These are phyloP conservation scores for Rhodotorula paludigena DNA, from an alignment of 768 basidiomycete species.

Conservation along the genomic window DNA sequence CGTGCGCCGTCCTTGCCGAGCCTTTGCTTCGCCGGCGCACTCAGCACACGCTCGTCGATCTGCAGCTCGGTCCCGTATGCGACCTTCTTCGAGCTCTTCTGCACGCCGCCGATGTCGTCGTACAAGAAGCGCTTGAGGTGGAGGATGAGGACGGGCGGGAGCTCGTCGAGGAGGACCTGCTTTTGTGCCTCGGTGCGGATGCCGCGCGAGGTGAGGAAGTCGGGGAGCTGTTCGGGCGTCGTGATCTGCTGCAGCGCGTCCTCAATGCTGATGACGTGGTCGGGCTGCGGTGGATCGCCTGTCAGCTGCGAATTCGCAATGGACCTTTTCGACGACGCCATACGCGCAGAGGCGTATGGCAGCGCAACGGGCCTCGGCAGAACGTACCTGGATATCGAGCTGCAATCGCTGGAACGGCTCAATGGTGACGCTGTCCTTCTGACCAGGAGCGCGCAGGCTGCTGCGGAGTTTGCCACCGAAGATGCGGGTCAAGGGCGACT, in stretches of 20 bases:
- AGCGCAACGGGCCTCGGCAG: neutral
- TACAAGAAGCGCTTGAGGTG: slow-evolving; percentile 90
- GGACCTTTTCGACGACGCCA: no score
- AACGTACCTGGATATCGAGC: slow-evolving; percentile 75
- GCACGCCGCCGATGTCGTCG: slow-evolving; percentile 66
- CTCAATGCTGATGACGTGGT: slow-evolving; percentile 68
- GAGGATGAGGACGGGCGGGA: slow-evolving; percentile 77
- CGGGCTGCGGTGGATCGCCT: slow-evolving; percentile 52
- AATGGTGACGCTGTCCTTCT: slow-evolving; percentile 73
- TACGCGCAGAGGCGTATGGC: neutral
- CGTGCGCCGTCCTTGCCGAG: slow-evolving; percentile 48
- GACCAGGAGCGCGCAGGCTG: slow-evolving; percentile 70
- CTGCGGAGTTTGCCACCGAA: slow-evolving; percentile 91
- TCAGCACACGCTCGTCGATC: slow-evolving; percentile 52
- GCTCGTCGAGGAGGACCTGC: slow-evolving; percentile 68
- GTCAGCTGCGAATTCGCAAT: neutral
- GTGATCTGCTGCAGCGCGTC: slow-evolving; percentile 77
- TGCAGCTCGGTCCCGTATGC: slow-evolving; percentile 71
- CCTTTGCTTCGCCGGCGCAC: slow-evolving; percentile 61
- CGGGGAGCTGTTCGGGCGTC: slow-evolving; percentile 71
- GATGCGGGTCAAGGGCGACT: slow-evolving; percentile 82
- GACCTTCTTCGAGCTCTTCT: slow-evolving; percentile 79
- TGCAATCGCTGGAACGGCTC: slow-evolving; percentile 88
- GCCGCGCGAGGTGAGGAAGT: slow-evolving; percentile 56
- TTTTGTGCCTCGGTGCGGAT: slow-evolving; percentile 65